phyloP scores from a whole-genome alignment of 805 yeast genomes.

The Kuraishia floccosa region DNA sequence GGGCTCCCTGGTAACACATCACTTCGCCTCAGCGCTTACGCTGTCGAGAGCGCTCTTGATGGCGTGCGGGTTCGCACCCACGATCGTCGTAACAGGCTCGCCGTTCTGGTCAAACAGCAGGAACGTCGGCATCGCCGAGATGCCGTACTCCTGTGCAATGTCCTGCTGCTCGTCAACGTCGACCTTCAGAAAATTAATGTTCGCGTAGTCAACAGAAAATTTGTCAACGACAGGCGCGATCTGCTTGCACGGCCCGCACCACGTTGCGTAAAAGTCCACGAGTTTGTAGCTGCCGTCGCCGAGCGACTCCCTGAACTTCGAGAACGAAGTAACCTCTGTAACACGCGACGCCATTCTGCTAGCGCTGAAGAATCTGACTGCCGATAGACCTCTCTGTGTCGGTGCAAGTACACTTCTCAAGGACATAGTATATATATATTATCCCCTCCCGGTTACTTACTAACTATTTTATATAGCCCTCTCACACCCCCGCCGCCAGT shows the following conservation, averaged over 20 bases:
- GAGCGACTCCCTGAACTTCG: slow-evolving; percentile 23
- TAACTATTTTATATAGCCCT: too few species aligned
- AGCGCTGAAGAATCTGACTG: too few species aligned
- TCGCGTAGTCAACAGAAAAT: slow-evolving; percentile 26
- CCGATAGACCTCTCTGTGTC: too few species aligned
- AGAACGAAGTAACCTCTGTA: slow-evolving; percentile 19
- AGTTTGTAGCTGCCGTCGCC: slow-evolving; percentile 7
- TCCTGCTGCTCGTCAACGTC: slow-evolving; percentile 59
- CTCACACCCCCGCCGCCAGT: too few species aligned
- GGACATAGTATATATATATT: too few species aligned
- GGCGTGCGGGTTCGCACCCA: slow-evolving; percentile 50
- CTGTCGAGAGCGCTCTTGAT: slow-evolving; percentile 17
- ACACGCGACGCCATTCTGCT: too few species aligned
- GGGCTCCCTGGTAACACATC: too few species aligned
- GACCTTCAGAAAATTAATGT: slow-evolving; percentile 48
- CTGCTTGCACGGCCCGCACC: slow-evolving; percentile 80
- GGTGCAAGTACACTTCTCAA: too few species aligned
- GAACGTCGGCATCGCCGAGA: slow-evolving; percentile 73
- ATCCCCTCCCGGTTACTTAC: too few species aligned
- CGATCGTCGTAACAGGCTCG: slow-evolving; percentile 38
- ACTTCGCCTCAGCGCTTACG: too few species aligned
- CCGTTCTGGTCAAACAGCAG: slow-evolving; percentile 46
- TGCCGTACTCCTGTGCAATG: slow-evolving; percentile 47
- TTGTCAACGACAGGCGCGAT: slow-evolving; percentile 44
- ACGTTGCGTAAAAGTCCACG: slow-evolving; percentile 62